Base-by-base conservation (phyloP, 148 eudicot genomes). In the Chenopodium album region DNA sequence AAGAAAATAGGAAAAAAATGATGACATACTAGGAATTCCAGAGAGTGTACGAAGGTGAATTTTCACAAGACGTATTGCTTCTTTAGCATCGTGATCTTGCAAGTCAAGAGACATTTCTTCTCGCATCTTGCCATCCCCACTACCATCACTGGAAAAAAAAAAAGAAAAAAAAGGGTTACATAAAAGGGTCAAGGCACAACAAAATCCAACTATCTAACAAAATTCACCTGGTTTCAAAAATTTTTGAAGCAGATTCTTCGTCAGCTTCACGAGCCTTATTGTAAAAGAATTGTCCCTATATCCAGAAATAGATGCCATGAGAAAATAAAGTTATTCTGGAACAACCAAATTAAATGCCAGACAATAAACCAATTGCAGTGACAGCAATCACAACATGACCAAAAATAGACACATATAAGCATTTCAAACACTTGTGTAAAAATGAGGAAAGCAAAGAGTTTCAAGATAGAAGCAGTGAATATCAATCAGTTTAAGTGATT, bases 181-280 rank as follows among this genome's bases (percentile, higher is more conserved):
- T 6, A 50, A 76, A 41, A 46, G 73, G 54, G 52, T 9, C 50
- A 32, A 66, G 34, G n/a, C 28, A 71, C 4, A 12, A 47, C 68
- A 69, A 74, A 34, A 13, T 8, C 71, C 11, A n/a, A 9, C 29
- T 29, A 74, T 62, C 20, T 34, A 78, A 64, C 32, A 76, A 17
- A 17, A 44, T 48, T 65, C 44, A 90, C 92, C 90, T 81, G 47
- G 81, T 84, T 72, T 79, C 85, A 67, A 85, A 83, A 59, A 83
- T 88, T 76, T 76, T 88, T 47, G 32, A 20, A 23, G 68, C 77
- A 17, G 90, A 86, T 88, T 88, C 88, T 82, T 90, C 92, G 62
- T 90, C 89, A 59, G 90, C 89, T 86, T 88, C 89, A 37, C 88
- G 85, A 56, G 92, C 90, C 81, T 85, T 90, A 56, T 71, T 72